Evolutionary conservation across 257 asterid genomes (phyloP).

Genomic region (Capsicum baccatum): DNA sequence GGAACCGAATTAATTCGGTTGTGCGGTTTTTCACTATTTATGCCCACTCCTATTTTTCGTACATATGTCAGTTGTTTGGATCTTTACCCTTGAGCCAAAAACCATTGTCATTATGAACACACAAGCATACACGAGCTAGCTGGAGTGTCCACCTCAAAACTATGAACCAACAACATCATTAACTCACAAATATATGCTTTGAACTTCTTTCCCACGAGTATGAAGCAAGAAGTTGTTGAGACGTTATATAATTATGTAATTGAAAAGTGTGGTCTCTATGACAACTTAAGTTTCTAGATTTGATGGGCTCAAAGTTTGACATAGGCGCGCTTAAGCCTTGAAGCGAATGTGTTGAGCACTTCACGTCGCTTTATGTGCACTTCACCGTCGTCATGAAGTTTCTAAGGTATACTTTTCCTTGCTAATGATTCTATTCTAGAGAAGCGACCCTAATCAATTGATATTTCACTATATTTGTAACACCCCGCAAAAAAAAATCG

Average conservation of each 20-base stretch:
- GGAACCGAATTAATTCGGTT: too few species aligned
- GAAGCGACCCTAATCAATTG: too few species aligned
- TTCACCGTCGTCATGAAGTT: too few species aligned
- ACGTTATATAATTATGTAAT: too few species aligned
- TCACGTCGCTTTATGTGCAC: too few species aligned
- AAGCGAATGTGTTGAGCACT: too few species aligned
- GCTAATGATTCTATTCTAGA: too few species aligned
- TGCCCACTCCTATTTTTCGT: neutral
- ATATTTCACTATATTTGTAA: too few species aligned
- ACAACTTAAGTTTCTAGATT: neutral
- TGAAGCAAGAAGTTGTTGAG: neutral
- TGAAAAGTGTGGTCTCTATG: neutral
- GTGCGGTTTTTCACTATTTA: too few species aligned
- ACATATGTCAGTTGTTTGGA: neutral
- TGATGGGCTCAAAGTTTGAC: neutral
- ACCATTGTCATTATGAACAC: neutral
- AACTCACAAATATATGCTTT: neutral
- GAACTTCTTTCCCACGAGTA: neutral
- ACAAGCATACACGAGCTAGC: neutral
- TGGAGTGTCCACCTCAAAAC: neutral
- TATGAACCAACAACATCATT: neutral
- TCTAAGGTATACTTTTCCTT: too few species aligned
- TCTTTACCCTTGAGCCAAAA: neutral
- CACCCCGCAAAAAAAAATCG: too few species aligned
- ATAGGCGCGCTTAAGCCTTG: too few species aligned